A percentile compares a stretch with the other conserved stretches of the same genome.
Evolutionary conservation across 2,329 filamentous ascomycete genomes (phyloP).

Genomic region (Coleophoma cylindrospora): DNA sequence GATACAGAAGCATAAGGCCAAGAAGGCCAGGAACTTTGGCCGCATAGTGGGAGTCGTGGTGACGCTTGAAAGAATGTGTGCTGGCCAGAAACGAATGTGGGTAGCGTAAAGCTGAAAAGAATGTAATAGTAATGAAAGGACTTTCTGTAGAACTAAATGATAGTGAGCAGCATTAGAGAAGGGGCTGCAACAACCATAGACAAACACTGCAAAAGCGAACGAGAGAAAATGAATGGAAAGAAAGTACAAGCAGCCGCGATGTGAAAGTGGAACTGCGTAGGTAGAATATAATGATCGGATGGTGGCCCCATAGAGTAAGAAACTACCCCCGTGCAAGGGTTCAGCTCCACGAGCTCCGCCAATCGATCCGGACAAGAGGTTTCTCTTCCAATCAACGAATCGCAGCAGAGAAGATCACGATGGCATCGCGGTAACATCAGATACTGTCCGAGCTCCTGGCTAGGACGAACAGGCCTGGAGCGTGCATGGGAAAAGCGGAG

Average conservation of each 20-base stretch:
- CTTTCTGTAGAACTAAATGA: neutral
- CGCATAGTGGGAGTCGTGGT: conserved; percentile 13
- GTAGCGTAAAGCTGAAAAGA: neutral
- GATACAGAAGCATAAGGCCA: conserved; percentile 19
- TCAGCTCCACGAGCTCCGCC: neutral
- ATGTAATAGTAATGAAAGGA: neutral
- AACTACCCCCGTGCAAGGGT: neutral
- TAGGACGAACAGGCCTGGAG: neutral
- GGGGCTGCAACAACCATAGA: neutral
- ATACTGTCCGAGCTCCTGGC: neutral
- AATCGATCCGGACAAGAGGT: neutral
- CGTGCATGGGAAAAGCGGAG: neutral
- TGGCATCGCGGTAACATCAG: neutral
- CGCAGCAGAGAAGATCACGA: neutral
- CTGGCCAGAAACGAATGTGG: neutral
- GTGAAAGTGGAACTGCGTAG: neutral
- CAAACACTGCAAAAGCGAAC: neutral
- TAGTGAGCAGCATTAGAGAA: neutral
- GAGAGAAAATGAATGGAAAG: neutral
- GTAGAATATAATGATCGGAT: neutral
- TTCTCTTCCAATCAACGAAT: neutral
- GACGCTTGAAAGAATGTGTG: neutral
- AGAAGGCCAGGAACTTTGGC: conserved; percentile 11
- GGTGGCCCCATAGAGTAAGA: neutral
- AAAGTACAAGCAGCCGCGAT: neutral